Percentiles rank a stretch among this genome's conserved stretches.
Evolutionary conservation across 176 grass and related monocot species (phyloP).

Genomic region (Cymbopogon citratus): DNA sequence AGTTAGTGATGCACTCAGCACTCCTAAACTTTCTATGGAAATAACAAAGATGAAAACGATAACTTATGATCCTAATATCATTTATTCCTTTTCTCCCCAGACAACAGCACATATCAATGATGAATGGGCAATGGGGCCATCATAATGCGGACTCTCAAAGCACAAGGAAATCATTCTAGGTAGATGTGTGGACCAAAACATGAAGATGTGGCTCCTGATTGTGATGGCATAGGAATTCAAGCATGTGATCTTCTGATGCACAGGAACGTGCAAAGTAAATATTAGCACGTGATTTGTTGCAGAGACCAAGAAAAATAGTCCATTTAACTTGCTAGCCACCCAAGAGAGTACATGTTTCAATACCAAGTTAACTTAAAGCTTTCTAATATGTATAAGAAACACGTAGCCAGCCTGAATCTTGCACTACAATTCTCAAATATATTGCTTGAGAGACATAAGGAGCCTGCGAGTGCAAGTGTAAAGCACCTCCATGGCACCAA

Average conservation of each 20-base stretch:
- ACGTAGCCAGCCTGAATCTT: not conserved
- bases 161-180: not conserved
- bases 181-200: not conserved
- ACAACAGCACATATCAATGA: not conserved
- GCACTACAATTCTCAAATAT: not conserved
- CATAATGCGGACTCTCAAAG: not conserved
- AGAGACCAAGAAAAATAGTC: not conserved
- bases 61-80: not conserved
- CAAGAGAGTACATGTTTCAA: not conserved
- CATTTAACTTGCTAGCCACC: not conserved
- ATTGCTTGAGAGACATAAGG: not conserved
- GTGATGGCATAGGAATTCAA: not conserved
- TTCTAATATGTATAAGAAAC: constrained; percentile 1
- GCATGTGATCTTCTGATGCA: not conserved
- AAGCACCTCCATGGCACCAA: not conserved
- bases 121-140: not conserved
- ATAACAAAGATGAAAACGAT: not conserved
- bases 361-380: constrained; percentile 3
- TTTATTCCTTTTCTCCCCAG: not conserved
- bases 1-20: not conserved
- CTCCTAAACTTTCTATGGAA: not conserved
- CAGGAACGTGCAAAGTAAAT: not conserved
- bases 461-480: constrained; percentile 1
- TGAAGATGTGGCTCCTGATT: not conserved
- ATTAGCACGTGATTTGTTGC: not conserved